phyloP scores from a whole-genome alignment of 2,329 filamentous ascomycete species.

The Diplodia sapinea region DNA sequence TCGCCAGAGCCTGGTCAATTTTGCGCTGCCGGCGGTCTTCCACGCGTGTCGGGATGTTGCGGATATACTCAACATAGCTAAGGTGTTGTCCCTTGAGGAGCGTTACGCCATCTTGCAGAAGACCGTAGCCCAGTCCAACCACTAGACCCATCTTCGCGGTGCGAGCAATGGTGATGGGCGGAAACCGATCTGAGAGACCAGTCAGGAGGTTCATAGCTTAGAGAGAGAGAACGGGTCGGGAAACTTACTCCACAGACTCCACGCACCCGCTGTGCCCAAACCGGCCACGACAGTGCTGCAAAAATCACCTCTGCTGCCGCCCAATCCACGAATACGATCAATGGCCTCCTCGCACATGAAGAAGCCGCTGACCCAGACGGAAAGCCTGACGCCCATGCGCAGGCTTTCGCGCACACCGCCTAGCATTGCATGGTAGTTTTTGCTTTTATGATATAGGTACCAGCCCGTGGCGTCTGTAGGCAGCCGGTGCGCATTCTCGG shows the following conservation, averaged over 20 bases:
- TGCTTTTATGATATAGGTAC: conserved; percentile 99
- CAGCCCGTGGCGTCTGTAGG: conserved; percentile 82
- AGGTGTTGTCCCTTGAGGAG: conserved; percentile 73
- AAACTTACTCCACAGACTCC: conserved; percentile 81
- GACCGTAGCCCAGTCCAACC: conserved; percentile 79
- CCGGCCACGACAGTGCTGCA: conserved; percentile 82
- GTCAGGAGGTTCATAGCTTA: background rate
- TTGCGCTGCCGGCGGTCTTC: conserved; percentile 21
- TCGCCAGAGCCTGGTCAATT: conserved; percentile 11
- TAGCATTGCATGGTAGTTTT: conserved; percentile 86
- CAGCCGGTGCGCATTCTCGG: conserved; percentile 94
- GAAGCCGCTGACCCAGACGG: conserved; percentile 76
- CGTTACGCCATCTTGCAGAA: conserved; percentile 77
- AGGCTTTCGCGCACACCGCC: conserved; percentile 80
- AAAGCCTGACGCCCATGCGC: conserved; percentile 73
- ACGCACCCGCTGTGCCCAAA: conserved; percentile 81
- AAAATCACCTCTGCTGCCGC: conserved; percentile 64
- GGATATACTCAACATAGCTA: conserved; percentile 71
- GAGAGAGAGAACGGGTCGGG: too few relatives aligned
- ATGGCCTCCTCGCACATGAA: conserved; percentile 85
- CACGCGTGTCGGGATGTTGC: conserved; percentile 7
- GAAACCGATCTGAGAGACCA: conserved; percentile 71
- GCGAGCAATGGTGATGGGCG: conserved; percentile 63
- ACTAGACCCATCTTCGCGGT: conserved; percentile 81
- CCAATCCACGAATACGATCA: conserved; percentile 64